A percentile compares a stretch with the other conserved stretches of the same genome.
These are phyloP conservation scores for Capronia epimyces DNA, from an alignment of 2,329 filamentous ascomycete species.

Conservation along the genomic window DNA sequence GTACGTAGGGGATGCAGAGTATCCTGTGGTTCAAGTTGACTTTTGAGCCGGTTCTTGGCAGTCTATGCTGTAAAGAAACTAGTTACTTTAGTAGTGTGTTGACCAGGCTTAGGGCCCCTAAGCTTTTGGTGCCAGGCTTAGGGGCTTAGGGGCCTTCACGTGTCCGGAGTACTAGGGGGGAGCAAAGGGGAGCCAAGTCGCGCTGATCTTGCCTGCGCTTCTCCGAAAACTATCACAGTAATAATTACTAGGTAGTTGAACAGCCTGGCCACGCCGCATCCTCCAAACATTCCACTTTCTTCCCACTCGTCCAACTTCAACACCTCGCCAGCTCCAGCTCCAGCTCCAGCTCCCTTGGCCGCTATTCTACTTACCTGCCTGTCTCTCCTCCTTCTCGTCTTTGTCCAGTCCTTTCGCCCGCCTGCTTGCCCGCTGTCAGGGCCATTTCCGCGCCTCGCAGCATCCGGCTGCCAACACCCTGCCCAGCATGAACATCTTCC, in stretches of 20 bases:
- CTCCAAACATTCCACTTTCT: neutral
- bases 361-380: neutral
- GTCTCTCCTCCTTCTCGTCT: neutral
- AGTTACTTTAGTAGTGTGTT: too few relatives aligned
- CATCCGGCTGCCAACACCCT: constrained; percentile 13
- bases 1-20: too few relatives aligned
- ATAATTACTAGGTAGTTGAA: too few relatives aligned
- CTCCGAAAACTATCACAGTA: too few relatives aligned
- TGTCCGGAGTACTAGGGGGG: too few relatives aligned
- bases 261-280: constrained; percentile 14
- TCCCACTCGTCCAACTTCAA: too few relatives aligned
- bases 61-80: too few relatives aligned
- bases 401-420: neutral
- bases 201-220: constrained; percentile 1
- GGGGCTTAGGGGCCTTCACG: too few relatives aligned
- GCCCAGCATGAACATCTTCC: constrained; percentile 63
- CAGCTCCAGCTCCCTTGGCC: neutral
- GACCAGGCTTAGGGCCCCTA: too few relatives aligned
- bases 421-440: neutral
- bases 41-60: neutral
- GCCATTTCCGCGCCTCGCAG: constrained; percentile 8
- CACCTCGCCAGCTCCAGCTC: neutral
- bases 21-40: constrained; percentile 2
- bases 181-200: too few relatives aligned
- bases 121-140: too few relatives aligned